phyloP scores from a whole-genome alignment of 305 asterid species.

The Withania somnifera region DNA sequence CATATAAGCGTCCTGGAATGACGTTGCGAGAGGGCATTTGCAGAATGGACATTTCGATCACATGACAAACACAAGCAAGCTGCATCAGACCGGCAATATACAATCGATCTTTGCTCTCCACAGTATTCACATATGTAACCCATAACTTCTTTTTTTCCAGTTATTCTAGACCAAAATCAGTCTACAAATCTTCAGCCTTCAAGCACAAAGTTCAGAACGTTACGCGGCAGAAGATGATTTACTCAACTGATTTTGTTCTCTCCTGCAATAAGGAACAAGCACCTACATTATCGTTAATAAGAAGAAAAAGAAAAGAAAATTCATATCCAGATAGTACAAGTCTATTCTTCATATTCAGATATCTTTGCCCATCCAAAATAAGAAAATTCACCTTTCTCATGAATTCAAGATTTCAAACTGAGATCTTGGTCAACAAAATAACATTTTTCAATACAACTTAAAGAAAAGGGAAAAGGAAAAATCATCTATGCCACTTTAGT shows the following conservation, averaged over 20 bases:
- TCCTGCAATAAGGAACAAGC: neutral
- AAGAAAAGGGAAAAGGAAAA: neutral
- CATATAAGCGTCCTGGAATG: slow-evolving; percentile 75
- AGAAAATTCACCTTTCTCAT: neutral
- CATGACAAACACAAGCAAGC: slow-evolving; percentile 79
- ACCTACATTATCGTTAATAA: neutral
- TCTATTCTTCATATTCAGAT: neutral
- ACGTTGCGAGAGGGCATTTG: slow-evolving; percentile 80
- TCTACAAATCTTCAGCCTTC: neutral
- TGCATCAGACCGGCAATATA: slow-evolving; percentile 73
- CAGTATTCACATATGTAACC: slow-evolving; percentile 74
- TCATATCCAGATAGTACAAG: neutral
- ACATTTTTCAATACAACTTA: slow-evolving; percentile 1
- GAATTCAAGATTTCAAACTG: slow-evolving; percentile 2
- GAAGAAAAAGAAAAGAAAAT: neutral
- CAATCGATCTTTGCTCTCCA: slow-evolving; percentile 56
- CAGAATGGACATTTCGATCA: slow-evolving; percentile 78
- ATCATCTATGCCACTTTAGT: slow-evolving; percentile 28
- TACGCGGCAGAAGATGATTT: neutral
- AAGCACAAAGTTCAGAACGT: neutral
- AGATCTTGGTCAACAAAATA: slow-evolving; percentile 5
- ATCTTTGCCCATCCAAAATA: neutral
- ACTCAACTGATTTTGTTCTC: neutral
- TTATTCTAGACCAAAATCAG: neutral
- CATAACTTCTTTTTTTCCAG: slow-evolving; percentile 17